phyloP scores from a whole-genome alignment of 2,329 filamentous ascomycete species.

The Sphaerulina vaccinii region DNA sequence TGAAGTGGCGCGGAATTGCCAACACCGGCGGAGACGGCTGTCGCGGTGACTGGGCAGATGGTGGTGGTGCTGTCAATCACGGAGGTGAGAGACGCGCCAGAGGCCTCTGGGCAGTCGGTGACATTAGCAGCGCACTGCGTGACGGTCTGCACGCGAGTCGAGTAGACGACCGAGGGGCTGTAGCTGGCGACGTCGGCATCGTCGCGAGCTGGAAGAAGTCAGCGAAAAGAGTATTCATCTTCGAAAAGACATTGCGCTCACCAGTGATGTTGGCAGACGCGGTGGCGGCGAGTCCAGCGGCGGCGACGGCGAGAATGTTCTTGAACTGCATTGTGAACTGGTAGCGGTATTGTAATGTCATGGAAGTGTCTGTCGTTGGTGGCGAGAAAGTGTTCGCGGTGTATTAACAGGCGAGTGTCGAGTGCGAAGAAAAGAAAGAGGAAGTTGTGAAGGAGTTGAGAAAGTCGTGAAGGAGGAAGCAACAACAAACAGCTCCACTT shows the following conservation, averaged over 20 bases:
- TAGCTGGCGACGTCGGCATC: constrained; percentile 35
- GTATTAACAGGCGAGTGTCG: too few relatives aligned
- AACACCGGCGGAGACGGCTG: constrained; percentile 20
- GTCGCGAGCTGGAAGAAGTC: constrained; percentile 1
- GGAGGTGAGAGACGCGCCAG: constrained; percentile 40
- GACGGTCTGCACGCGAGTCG: constrained; percentile 46
- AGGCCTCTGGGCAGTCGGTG: constrained; percentile 40
- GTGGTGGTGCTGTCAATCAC: constrained; percentile 45
- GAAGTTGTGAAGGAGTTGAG: too few relatives aligned
- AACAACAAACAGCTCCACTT: too few relatives aligned
- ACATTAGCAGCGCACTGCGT: constrained; percentile 42
- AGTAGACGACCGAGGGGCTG: constrained; percentile 43
- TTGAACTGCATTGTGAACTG: background rate
- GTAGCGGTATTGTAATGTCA: background rate
- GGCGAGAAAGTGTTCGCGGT: too few relatives aligned
- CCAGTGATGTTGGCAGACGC: background rate
- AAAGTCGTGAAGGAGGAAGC: too few relatives aligned
- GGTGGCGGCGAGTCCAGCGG: background rate
- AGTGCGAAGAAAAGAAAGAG: too few relatives aligned
- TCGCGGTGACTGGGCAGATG: constrained; percentile 43
- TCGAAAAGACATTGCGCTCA: background rate
- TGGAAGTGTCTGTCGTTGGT: too few relatives aligned
- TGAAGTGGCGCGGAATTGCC: constrained; percentile 2
- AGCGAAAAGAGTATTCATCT: background rate
- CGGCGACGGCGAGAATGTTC: background rate